Evolutionary conservation across 2,329 filamentous ascomycete genomes (phyloP), one percentile per base, ranked within the genome.

Genomic region (Fusarium aywerte): DNA sequence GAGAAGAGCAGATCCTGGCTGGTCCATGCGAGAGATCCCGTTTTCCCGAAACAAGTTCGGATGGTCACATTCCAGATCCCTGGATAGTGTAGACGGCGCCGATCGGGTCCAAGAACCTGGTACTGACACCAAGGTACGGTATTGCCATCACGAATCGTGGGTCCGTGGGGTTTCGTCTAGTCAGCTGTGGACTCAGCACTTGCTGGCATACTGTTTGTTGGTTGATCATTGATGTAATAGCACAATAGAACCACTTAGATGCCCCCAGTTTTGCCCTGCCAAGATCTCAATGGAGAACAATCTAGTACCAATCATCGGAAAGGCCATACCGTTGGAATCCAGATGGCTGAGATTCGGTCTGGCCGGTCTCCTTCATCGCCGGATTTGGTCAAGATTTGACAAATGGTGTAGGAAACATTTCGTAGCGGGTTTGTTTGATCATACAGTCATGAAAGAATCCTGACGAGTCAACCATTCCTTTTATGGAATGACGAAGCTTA

Each of bases 321-420:
- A 48, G 21, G 27, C 25, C 33, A 36, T 51, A 20, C 33, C 42
- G 31, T 25, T 4, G 40, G 21, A 35, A 53, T 59, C 62, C 59
- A 59, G 65, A 67, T 47, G 65, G 44, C 32, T 43, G 48, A 36
- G 23, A 43, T 54, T 39, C 57, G 65, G 65, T 51, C 53, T 58
- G 40, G 35, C 65, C 65, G 52, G 38, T 40, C 29, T 35, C 23
- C 27, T 39, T 49, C 21, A 23, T 58, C 61, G 62, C 66, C 66
- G 66, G 66, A 68, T 68, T 48, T 62, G 57, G 66, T 40, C 49
- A 68, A 68, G 65, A 42, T 56, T 66, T 55, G 42, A 45, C n/a
- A 7, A 11, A 36, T 48, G 21, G 33, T 36, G 43, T 50, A 42
- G 49, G 15, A 32, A 66, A 45, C 25, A 33, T 69, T 27, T 53